Conservation (phyloP, 768 basidiomycete genomes). For the Cystofilobasidium bisporidii region DNA sequence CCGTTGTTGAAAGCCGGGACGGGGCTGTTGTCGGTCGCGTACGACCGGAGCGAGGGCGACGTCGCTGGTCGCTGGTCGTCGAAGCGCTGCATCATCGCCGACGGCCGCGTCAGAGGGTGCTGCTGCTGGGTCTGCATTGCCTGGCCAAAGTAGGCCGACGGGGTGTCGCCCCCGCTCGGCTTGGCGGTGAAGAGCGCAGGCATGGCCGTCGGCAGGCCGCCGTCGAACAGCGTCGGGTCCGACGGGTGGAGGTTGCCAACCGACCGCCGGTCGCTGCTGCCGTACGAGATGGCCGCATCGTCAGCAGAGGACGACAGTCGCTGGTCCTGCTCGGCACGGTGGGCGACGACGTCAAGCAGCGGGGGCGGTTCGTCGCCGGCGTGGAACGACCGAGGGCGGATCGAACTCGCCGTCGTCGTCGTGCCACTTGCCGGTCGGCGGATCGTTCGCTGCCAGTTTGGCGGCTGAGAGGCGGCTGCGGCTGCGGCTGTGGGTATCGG, state of each 20-base stretch:
- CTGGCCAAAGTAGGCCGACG: constrained; percentile 1
- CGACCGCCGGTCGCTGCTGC: not conserved
- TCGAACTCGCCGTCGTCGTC: no score
- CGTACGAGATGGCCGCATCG: no score
- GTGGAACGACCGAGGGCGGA: constrained; percentile 22
- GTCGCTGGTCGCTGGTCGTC: not conserved
- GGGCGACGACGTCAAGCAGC: no score
- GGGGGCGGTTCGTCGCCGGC: constrained; percentile 3
- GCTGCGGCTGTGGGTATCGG: not conserved
- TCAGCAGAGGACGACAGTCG: no score
- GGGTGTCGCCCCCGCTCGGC: not conserved
- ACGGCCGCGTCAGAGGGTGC: not conserved
- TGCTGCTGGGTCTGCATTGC: constrained; percentile 9
- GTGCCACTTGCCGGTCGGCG: no score
- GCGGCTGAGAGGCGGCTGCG: not conserved
- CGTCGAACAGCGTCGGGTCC: constrained; percentile 21
- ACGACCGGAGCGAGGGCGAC: not conserved
- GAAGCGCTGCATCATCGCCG: not conserved
- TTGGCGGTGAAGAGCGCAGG: constrained; percentile 1
- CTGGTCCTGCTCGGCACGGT: no score
- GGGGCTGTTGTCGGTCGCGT: no score
- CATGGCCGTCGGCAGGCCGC: constrained; percentile 17
- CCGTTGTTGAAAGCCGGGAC: no score
- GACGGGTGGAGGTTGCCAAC: not conserved
- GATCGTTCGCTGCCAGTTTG: constrained; percentile 3